Percentiles rank a stretch among this genome's conserved stretches.
Evolutionary conservation across 148 eudicot species (phyloP).

Genomic region (Vaccinium vitisidaea): DNA sequence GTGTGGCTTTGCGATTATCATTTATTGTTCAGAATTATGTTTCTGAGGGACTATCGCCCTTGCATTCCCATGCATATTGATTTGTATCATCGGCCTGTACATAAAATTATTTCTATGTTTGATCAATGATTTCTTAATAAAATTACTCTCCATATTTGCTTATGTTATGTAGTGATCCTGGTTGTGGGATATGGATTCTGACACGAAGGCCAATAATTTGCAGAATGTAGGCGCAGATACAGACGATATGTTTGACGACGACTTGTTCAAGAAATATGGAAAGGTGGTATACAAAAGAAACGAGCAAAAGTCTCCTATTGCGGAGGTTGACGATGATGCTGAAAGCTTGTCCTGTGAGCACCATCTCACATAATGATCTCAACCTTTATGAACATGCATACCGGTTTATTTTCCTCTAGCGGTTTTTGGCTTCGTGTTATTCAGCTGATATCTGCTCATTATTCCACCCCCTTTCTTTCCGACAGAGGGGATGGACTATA

Average conservation of each 20-base stretch:
- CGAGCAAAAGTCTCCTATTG: constrained; percentile 66
- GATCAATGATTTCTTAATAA: background rate
- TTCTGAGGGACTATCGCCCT: background rate
- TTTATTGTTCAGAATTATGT: background rate
- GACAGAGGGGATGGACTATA: background rate
- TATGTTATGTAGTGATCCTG: background rate
- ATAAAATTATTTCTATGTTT: background rate
- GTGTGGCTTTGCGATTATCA: background rate
- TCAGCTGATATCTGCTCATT: background rate
- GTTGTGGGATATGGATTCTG: background rate
- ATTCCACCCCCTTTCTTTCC: background rate
- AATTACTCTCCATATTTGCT: background rate
- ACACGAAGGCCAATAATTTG: constrained; percentile 24
- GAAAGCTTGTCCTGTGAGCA: constrained; percentile 90
- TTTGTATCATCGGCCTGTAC: background rate
- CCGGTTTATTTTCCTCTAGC: background rate
- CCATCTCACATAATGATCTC: constrained; percentile 20
- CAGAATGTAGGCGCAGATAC: constrained; percentile 87
- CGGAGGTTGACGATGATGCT: constrained; percentile 94
- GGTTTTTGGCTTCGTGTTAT: background rate
- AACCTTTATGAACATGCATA: background rate
- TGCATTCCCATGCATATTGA: background rate
- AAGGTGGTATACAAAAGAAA: constrained; percentile 71
- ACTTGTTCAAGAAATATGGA: constrained; percentile 73
- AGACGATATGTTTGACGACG: constrained; percentile 93